These are phyloP conservation scores for Scopulariopsis brevicaulis DNA, from an alignment of 2,329 filamentous ascomycete species.

Conservation along the genomic window DNA sequence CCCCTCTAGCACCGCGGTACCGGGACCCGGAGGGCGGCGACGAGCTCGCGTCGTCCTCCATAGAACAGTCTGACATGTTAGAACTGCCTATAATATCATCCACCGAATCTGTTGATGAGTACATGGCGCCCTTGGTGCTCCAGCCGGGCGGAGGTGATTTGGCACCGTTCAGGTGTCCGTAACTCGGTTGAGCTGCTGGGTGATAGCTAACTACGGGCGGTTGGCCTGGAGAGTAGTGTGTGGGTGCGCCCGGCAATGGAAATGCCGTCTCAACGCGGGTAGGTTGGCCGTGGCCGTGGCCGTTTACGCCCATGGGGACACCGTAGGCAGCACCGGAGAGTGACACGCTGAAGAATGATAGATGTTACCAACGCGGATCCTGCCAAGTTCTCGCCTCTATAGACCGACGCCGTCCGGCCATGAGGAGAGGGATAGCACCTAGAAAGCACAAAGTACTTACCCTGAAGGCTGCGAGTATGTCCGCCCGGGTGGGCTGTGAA, in stretches of 20 bases:
- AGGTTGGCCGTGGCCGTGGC: slow-evolving; percentile 1
- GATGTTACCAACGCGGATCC: background rate
- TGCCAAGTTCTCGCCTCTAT: background rate
- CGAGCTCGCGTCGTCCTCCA: slow-evolving; percentile 35
- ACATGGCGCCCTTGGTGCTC: slow-evolving; percentile 12
- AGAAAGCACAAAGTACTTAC: background rate
- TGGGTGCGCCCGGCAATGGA: background rate
- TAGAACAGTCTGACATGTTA: slow-evolving; percentile 47
- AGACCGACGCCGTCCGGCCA: background rate
- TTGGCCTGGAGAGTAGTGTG: background rate
- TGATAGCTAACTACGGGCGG: background rate
- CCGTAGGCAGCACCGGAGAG: background rate
- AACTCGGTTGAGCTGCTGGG: background rate
- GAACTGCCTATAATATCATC: slow-evolving; percentile 48
- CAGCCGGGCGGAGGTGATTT: background rate
- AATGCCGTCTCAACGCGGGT: slow-evolving; percentile 2
- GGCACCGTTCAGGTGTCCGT: slow-evolving; percentile 2
- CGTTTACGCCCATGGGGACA: slow-evolving; percentile 2
- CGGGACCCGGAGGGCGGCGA: slow-evolving; percentile 17
- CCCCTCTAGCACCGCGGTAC: slow-evolving; percentile 4
- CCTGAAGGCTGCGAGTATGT: slow-evolving; percentile 4
- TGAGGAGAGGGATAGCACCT: background rate
- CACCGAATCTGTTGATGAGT: slow-evolving; percentile 45
- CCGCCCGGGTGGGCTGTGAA: slow-evolving; percentile 1
- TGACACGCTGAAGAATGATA: background rate